Conservation (phyloP, 495 filamentous ascomycete genomes). For the Aspergillus homomorphus region DNA sequence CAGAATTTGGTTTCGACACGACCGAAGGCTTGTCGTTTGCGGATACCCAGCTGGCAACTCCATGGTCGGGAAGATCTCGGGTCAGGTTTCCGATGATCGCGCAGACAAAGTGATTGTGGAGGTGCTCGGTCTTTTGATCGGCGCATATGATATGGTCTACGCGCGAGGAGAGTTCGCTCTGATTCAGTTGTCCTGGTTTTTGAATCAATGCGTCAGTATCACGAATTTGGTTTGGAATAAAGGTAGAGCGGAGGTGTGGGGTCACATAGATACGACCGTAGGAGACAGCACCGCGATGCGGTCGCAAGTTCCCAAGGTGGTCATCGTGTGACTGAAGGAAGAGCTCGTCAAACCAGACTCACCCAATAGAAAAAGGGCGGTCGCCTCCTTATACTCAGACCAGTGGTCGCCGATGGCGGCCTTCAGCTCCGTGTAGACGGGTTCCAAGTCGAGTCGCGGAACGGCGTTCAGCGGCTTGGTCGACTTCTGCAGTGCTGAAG, state of each 20-base stretch:
- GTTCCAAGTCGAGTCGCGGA: conserved; percentile 86
- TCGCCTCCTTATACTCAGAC: conserved; percentile 81
- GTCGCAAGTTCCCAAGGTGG: background rate
- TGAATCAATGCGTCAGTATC: conserved; percentile 7
- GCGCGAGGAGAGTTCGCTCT: conserved; percentile 73
- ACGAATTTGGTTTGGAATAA: background rate
- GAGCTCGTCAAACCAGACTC: conserved; percentile 29
- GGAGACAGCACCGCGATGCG: background rate
- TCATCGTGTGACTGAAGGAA: background rate
- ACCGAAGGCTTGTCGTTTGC: conserved; percentile 91
- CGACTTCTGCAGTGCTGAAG: conserved; percentile 51
- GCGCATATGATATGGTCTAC: conserved; percentile 71
- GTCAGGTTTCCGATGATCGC: conserved; percentile 84
- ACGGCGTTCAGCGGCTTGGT: conserved; percentile 62
- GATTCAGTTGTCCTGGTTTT: conserved; percentile 71
- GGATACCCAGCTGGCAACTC: conserved; percentile 91
- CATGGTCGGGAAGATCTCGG: conserved; percentile 85
- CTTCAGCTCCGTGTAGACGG: conserved; percentile 84
- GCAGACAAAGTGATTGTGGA: conserved; percentile 87
- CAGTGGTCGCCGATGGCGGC: conserved; percentile 78
- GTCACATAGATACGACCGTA: background rate
- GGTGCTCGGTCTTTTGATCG: conserved; percentile 68
- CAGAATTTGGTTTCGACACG: conserved; percentile 72
- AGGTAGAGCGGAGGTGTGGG: background rate
- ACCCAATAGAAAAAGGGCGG: conserved; percentile 80